These are phyloP conservation scores for Fonsecaea erecta DNA, from an alignment of 2,329 filamentous ascomycete genomes.

Conservation along the genomic window DNA sequence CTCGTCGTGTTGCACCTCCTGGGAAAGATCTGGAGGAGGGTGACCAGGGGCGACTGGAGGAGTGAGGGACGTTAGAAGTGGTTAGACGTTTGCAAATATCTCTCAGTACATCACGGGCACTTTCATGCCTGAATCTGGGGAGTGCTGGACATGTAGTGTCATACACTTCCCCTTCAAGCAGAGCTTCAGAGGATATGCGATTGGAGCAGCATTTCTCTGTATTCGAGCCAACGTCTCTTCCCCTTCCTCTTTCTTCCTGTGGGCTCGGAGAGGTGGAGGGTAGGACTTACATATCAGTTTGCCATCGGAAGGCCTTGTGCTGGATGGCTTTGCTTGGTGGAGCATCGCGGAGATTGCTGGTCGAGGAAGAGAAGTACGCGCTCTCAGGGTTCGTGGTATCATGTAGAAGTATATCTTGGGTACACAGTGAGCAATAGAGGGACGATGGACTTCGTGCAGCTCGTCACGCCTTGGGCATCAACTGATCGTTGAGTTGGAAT, in stretches of 20 bases:
- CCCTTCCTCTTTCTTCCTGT: not conserved
- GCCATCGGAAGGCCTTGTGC: conserved; percentile 10
- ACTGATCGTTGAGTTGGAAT: not conserved
- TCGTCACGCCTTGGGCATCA: not conserved
- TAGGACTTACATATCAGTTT: conserved; percentile 45
- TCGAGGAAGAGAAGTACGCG: not conserved
- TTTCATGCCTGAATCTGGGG: not conserved
- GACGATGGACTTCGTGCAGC: not conserved
- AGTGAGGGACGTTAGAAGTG: not conserved
- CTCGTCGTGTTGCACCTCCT: conserved; percentile 13
- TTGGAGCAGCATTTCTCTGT: not conserved
- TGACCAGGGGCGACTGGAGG: conserved; percentile 12
- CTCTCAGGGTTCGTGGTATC: conserved; percentile 2
- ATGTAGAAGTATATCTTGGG: conserved; percentile 1
- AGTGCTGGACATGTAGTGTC: not conserved
- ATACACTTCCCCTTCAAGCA: not conserved
- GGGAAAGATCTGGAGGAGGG: not conserved
- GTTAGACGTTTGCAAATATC: not conserved
- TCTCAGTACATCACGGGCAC: too few relatives aligned
- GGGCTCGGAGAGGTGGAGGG: not conserved
- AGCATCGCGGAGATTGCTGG: conserved; percentile 18
- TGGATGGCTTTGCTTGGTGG: conserved; percentile 28
- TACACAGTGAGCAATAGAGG: not conserved
- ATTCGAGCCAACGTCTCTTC: not conserved
- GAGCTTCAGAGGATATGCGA: not conserved